Evolutionary conservation across 345 rosid species (phyloP), one percentile per base, ranked within the genome.

Genomic region (Eucalyptus polyanthemos): DNA sequence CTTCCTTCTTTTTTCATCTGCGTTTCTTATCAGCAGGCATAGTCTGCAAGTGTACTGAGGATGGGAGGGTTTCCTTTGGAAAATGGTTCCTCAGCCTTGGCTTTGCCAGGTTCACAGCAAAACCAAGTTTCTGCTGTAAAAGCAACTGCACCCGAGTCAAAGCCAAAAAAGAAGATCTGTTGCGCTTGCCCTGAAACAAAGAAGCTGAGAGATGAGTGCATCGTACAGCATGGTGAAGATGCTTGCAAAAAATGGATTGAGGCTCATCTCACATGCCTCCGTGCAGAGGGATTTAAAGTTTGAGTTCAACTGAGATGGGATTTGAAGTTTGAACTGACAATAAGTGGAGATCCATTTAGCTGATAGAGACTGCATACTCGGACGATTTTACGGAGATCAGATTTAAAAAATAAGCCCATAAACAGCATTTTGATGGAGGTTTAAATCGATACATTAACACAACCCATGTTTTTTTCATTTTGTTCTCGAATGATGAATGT

Each of bases 101-200:
- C 91, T 83, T 62, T 94, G 90, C 62, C 95, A 31, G 89, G 89
- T 86, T 83, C 95, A 85, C 92, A 89, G 90, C 92, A 91, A 87
- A 94, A 62, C 83, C 94, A 95, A 87, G 95, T 86, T 7, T 88
- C 92, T 53, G 50, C 85, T 14, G 56, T 80, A 19, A 50, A 91
- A 80, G 50, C 92, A 80, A 14, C 94, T 9, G 91, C 72, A 42
- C 67, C 92, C 3, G 96, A 90, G 88, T 86, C 88, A 31, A 86
- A 86, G 19, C 88, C 88, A 13, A 86, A 53, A 58, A 86, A 86
- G 88, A 97, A 92, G 93, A 96, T 97, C 88, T 97, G 99, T 49
- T 96, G 99, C 89, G 99, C 99, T 80, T 97, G 99, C 90, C 99
- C 98, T 4, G 98, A 96, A 16, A 96, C 98, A 6, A 97, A 97